Evolutionary conservation across 352 stramenopile species (phyloP).

Genomic region (Elongisporangium senticosum): DNA sequence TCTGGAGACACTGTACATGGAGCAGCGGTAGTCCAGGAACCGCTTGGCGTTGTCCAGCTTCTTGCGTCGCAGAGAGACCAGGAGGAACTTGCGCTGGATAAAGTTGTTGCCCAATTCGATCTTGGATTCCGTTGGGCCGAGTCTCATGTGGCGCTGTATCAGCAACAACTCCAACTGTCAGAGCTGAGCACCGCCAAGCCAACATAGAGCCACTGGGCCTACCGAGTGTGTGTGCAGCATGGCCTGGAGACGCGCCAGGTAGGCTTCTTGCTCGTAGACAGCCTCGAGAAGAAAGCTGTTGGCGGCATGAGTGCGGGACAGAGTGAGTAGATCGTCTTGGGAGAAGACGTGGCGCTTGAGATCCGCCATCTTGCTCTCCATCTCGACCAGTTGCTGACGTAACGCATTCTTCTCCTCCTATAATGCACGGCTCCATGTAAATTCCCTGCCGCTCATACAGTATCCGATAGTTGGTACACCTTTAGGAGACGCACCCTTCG

Average conservation of each 20-base stretch:
- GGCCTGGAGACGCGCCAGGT: not conserved
- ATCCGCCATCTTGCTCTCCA: conserved; percentile 17
- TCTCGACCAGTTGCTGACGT: conserved; percentile 14
- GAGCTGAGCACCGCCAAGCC: too few relatives aligned
- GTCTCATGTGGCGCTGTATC: not conserved
- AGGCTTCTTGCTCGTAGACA: not conserved
- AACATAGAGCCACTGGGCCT: not conserved
- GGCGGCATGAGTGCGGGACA: not conserved
- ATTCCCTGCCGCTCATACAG: too few relatives aligned
- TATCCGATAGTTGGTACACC: too few relatives aligned
- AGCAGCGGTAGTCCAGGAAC: conserved; percentile 23
- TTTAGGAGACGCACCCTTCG: not conserved
- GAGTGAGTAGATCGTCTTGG: not conserved
- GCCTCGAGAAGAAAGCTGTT: not conserved
- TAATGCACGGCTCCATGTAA: too few relatives aligned
- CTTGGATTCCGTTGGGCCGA: not conserved
- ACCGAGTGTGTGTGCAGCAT: not conserved
- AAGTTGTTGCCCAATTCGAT: not conserved
- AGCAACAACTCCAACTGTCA: not conserved
- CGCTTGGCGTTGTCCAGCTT: conserved; percentile 20
- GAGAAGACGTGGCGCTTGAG: conserved; percentile 17
- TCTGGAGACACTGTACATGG: conserved; percentile 17
- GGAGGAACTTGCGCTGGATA: not conserved
- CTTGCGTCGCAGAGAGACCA: conserved; percentile 10
- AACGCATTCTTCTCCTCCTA: conserved; percentile 28